Evolutionary conservation across 345 rosid species (phyloP).

Genomic region (Gynandropsis gynandra): DNA sequence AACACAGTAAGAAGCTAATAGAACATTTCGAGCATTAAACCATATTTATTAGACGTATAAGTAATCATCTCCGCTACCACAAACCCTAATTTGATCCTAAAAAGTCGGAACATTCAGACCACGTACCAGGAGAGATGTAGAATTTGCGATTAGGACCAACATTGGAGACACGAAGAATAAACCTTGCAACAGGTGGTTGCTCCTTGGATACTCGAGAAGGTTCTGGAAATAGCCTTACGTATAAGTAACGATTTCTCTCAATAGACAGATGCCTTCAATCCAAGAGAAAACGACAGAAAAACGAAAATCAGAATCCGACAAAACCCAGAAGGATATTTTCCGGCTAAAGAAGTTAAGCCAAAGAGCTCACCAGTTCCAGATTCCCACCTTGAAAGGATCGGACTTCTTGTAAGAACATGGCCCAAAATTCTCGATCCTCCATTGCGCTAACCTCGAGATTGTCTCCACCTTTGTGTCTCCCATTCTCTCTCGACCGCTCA

Average conservation of each 20-base stretch:
- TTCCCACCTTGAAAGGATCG: conserved; percentile 83
- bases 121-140: conserved; percentile 48
- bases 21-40: too few species aligned
- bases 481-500: conserved; percentile 29
- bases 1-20: too few species aligned
- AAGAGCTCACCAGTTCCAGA: conserved; percentile 75
- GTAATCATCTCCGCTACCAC: not conserved
- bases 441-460: conserved; percentile 82
- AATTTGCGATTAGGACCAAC: conserved; percentile 44
- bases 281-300: not conserved
- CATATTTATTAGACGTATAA: not conserved
- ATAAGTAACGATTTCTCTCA: conserved; percentile 74
- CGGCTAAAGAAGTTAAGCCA: not conserved
- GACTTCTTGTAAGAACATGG: conserved; percentile 73
- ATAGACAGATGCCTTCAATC: conserved; percentile 62
- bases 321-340: not conserved
- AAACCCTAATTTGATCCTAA: not conserved
- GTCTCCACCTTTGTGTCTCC: conserved; percentile 84
- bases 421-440: conserved; percentile 82
- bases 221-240: conserved; percentile 74
- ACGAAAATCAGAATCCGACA: not conserved
- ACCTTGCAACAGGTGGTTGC: conserved; percentile 69
- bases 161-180: conserved; percentile 62
- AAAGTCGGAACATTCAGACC: not conserved
- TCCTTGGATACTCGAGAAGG: conserved; percentile 60